Base-by-base conservation (phyloP, 2,329 filamentous ascomycete genomes). In the Fusarium penzigii region DNA sequence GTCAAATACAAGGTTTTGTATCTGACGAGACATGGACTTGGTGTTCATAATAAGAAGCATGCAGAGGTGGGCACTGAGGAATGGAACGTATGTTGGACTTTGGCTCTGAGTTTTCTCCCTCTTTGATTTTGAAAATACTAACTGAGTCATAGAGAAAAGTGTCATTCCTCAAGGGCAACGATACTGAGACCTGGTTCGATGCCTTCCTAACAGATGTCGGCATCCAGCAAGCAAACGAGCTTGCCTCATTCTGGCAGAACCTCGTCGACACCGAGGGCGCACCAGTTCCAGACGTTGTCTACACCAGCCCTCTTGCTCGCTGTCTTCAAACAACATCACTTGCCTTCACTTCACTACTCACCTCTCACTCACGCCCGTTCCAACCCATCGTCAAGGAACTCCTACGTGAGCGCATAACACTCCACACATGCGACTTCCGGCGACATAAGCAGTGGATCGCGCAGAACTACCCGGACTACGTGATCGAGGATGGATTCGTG, bases 361-460 rank as follows among this genome's bases (percentile, higher is more conserved):
- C 58, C 12, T 53, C 58, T 45, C 70, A 49, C 57, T 77, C 39
- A 66, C 63, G 58, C 11, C 70, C 72, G 0, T 83, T 83, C 55
- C 69, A 65, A 6, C 82, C 82, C 0, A 68, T 76, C 2, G 68
- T 87, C 61, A 85, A 84, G 63, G 84, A 87, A 52, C 65, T 77
- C 5, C 71, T 86, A 13, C 74, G 85, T 17, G 84, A 88, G 65
- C 78, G 80, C 3, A 75, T 84, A 51, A 83, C 80, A 9, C 73
- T 79, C 48, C 84, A 87, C 64, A 86, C 83, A 0, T 87, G 84
- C 64, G 83, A 87, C 65, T 75, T 79, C 14, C 74, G 84, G 14
- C 77, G 76, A 45, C 66, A 71, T 8, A 73, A 72, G 41, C 70
- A 74, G 0, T 78, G 72, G 63, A 83, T 87, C 54, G 67, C 68